These are phyloP conservation scores for Eremothecium gossypii DNA, from an alignment of 1,139 yeast species.

Conservation along the genomic window DNA sequence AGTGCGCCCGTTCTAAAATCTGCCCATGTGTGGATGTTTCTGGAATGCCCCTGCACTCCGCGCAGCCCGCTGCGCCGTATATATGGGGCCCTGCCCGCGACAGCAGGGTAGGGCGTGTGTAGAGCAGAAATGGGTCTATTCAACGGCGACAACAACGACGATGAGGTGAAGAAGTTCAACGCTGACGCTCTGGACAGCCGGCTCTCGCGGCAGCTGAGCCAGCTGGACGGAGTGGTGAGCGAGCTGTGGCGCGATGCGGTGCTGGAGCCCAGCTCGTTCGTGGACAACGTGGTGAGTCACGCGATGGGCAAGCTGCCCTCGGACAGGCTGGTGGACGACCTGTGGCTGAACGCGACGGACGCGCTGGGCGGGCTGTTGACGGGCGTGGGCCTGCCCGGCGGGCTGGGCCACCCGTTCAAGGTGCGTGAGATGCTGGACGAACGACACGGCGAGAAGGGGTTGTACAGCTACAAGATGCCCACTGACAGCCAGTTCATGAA, in stretches of 20 bases:
- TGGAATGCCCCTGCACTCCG: neutral
- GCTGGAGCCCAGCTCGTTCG: conserved; percentile 15
- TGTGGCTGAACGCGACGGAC: conserved; percentile 13
- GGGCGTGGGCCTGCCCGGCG: conserved; percentile 18
- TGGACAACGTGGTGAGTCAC: neutral
- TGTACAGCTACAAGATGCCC: conserved; percentile 55
- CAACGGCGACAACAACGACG: conserved; percentile 11
- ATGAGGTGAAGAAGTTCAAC: conserved; percentile 10
- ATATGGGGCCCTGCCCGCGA: too few relatives aligned
- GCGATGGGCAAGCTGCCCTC: neutral
- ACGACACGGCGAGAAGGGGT: conserved; percentile 32
- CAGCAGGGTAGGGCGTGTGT: too few relatives aligned
- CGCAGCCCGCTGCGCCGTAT: too few relatives aligned
- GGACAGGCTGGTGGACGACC: conserved; percentile 5
- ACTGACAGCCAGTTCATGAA: conserved; percentile 48
- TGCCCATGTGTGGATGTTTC: neutral
- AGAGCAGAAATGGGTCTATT: conserved; percentile 13
- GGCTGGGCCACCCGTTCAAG: conserved; percentile 14
- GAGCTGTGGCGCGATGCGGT: conserved; percentile 10
- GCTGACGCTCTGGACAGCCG: conserved; percentile 8
- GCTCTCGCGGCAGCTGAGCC: conserved; percentile 1
- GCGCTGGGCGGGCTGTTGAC: conserved; percentile 16
- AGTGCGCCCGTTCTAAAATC: neutral
- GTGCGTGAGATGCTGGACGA: conserved; percentile 12
- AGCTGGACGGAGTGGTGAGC: neutral